A percentile compares a stretch with the other conserved stretches of the same genome.
These are phyloP conservation scores for Gynochthodes officinalis DNA, from an alignment of 257 asterid genomes.

Conservation along the genomic window DNA sequence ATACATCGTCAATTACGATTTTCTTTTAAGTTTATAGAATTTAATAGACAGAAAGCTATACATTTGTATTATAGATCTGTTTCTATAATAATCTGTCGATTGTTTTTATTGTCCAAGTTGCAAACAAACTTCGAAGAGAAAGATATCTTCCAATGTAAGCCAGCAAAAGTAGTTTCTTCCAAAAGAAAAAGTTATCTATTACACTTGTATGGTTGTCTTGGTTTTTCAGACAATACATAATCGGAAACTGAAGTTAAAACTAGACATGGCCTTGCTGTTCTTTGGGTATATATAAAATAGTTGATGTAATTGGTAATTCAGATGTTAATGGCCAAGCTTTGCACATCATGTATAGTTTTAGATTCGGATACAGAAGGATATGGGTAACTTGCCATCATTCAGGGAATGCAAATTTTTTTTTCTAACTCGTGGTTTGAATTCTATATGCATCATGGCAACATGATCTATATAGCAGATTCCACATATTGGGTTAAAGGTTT, in stretches of 20 bases:
- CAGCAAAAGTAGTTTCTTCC: background rate
- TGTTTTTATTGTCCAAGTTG: background rate
- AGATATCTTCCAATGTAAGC: background rate
- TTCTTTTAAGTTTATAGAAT: too few species aligned
- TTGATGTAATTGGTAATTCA: background rate
- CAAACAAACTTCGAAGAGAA: background rate
- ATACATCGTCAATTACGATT: too few species aligned
- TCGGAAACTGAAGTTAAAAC: background rate
- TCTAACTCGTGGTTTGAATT: background rate
- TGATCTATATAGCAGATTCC: too few species aligned
- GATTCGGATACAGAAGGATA: background rate
- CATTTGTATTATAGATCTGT: background rate
- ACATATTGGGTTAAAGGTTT: too few species aligned
- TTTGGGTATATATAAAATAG: too few species aligned
- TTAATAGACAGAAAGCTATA: too few species aligned
- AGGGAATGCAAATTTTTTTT: background rate
- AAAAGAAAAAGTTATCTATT: background rate
- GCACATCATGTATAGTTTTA: background rate
- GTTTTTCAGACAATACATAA: background rate
- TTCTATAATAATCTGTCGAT: background rate
- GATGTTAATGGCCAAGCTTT: background rate
- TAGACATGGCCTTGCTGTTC: background rate
- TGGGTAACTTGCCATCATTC: background rate
- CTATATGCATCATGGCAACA: too few species aligned
- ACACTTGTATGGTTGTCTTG: background rate